Evolutionary conservation across 2,329 filamentous ascomycete genomes (phyloP).

Genomic region (Colletotrichum cuscutae): DNA sequence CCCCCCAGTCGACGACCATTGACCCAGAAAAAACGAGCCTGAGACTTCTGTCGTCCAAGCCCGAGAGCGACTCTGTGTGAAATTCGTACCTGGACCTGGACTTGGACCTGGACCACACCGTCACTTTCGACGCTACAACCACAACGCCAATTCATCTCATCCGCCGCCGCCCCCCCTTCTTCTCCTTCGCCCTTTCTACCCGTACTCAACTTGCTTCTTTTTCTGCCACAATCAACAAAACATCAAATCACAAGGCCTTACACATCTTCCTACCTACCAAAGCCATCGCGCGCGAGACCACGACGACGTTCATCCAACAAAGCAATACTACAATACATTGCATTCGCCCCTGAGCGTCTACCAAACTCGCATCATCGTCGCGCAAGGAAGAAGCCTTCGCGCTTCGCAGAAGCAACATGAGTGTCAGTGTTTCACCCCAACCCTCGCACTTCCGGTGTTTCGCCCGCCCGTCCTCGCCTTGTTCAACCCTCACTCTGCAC

Average conservation of each 20-base stretch:
- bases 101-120: background rate
- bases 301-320: background rate
- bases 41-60: slow-evolving; percentile 24
- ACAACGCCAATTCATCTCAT: slow-evolving; percentile 27
- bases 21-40: slow-evolving; percentile 12
- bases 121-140: slow-evolving; percentile 12
- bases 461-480: slow-evolving; percentile 25
- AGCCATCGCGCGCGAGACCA: background rate
- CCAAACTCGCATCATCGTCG: slow-evolving; percentile 16
- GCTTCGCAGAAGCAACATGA: slow-evolving; percentile 51
- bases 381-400: slow-evolving; percentile 37
- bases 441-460: slow-evolving; percentile 39
- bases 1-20: slow-evolving; percentile 2
- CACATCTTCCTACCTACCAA: slow-evolving; percentile 8
- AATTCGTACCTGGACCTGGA: background rate
- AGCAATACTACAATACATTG: background rate
- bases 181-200: slow-evolving; percentile 25
- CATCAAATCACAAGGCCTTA: background rate
- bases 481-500: background rate
- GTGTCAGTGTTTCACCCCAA: slow-evolving; percentile 56
- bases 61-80: background rate
- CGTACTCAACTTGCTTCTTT: slow-evolving; percentile 34
- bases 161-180: background rate
- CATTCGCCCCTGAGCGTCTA: slow-evolving; percentile 1
- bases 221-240: slow-evolving; percentile 5